These are phyloP conservation scores for Balansia obtecta DNA, from an alignment of 2,329 filamentous ascomycete genomes.

Conservation along the genomic window DNA sequence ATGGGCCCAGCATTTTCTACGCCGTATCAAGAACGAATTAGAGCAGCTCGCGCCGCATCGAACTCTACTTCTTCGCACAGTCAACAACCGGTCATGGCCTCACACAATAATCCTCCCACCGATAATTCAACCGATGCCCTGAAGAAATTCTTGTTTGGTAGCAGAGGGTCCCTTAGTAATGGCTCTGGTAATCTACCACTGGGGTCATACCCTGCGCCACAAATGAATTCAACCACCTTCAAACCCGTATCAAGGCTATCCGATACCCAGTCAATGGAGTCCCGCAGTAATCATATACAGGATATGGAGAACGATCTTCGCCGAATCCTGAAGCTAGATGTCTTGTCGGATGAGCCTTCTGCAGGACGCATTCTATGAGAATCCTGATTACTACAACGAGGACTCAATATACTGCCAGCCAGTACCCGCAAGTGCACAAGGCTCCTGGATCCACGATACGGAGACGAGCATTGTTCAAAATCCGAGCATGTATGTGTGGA, in stretches of 20 bases:
- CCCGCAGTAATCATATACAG: conserved; percentile 23
- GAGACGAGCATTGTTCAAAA: too few relatives aligned
- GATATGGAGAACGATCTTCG: conserved; percentile 42
- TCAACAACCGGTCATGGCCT: neutral
- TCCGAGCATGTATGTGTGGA: neutral
- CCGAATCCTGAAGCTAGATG: conserved; percentile 35
- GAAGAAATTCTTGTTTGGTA: conserved; percentile 43
- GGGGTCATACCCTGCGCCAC: neutral
- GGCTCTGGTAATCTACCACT: neutral
- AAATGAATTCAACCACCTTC: neutral
- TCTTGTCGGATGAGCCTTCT: conserved; percentile 14
- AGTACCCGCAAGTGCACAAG: too few relatives aligned
- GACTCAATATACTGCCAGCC: neutral
- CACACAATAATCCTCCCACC: conserved; percentile 1
- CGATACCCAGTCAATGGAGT: neutral
- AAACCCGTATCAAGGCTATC: neutral
- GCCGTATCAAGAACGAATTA: conserved; percentile 49
- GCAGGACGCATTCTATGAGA: conserved; percentile 8
- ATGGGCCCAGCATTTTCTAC: conserved; percentile 59
- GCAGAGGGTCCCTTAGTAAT: conserved; percentile 13
- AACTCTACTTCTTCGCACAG: conserved; percentile 3
- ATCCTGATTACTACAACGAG: neutral
- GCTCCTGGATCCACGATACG: too few relatives aligned
- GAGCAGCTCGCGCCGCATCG: conserved; percentile 33
- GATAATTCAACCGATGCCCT: conserved; percentile 34